A percentile compares a stretch with the other conserved stretches of the same genome.
phyloP scores from a whole-genome alignment of 352 stramenopile species.

The Thraustochytrium striatum region DNA sequence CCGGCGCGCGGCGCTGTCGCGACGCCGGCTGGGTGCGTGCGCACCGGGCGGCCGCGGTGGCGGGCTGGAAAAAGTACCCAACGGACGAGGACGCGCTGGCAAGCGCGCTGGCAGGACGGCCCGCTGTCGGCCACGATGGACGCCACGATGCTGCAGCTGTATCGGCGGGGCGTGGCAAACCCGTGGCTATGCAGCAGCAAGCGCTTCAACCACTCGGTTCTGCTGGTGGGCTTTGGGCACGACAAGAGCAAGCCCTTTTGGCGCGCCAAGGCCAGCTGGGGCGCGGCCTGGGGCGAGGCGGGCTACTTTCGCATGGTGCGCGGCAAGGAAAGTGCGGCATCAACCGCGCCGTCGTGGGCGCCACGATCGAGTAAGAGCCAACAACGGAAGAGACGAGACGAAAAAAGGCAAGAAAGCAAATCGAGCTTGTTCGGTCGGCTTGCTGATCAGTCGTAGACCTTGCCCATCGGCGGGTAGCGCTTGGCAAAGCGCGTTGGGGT shows the following conservation, averaged over 20 bases:
- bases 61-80: not conserved
- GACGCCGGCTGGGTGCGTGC: not conserved
- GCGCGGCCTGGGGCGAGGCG: constrained; percentile 52
- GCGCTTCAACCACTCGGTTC: constrained; percentile 28
- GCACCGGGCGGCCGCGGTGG: not conserved
- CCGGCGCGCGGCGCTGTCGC: not conserved
- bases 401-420: not conserved
- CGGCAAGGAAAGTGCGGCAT: constrained; percentile 38
- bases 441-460: constrained; percentile 27
- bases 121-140: constrained; percentile 31
- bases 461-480: constrained; percentile 33
- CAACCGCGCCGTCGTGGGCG: constrained; percentile 27
- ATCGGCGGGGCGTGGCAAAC: constrained; percentile 30
- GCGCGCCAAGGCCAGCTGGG: constrained; percentile 39
- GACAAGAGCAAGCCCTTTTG: not conserved
- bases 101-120: not conserved
- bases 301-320: constrained; percentile 55
- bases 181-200: constrained; percentile 13
- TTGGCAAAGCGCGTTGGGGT: constrained; percentile 19
- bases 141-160: constrained; percentile 45
- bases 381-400: too few species aligned
- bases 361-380: too few species aligned
- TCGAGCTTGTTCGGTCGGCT: not conserved
- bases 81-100: constrained; percentile 4
- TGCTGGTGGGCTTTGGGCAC: constrained; percentile 11